Percentiles rank a stretch among this genome's conserved stretches.
Evolutionary conservation across 495 filamentous ascomycete genomes (phyloP).

Genomic region (Aeminium ludgeri): DNA sequence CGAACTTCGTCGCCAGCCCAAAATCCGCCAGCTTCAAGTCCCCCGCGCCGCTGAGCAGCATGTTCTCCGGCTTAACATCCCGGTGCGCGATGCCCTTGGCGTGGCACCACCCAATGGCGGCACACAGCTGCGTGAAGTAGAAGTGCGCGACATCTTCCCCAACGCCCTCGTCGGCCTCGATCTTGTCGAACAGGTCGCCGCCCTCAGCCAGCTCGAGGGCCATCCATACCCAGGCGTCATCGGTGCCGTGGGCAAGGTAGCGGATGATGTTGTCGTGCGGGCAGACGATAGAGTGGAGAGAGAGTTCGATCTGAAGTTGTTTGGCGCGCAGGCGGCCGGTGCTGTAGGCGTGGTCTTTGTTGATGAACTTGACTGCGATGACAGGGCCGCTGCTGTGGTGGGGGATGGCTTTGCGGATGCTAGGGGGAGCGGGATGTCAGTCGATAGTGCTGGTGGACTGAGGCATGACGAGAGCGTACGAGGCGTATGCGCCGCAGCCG

Average conservation of each 20-base stretch:
- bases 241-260: slow-evolving; percentile 76
- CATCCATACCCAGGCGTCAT: slow-evolving; percentile 88
- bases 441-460: background rate
- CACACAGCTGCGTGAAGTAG: slow-evolving; percentile 85
- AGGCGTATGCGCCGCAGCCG: slow-evolving; percentile 90
- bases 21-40: slow-evolving; percentile 96
- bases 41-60: slow-evolving; percentile 47
- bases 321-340: slow-evolving; percentile 77
- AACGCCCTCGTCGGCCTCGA: slow-evolving; percentile 89
- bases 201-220: slow-evolving; percentile 95
- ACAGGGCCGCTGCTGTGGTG: slow-evolving; percentile 49
- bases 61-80: slow-evolving; percentile 31
- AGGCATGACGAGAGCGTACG: too few relatives aligned
- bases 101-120: slow-evolving; percentile 87
- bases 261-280: slow-evolving; percentile 86
- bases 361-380: slow-evolving; percentile 96
- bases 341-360: slow-evolving; percentile 81
- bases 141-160: slow-evolving; percentile 85
- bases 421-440: slow-evolving; percentile 22
- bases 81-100: slow-evolving; percentile 35
- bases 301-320: slow-evolving; percentile 77
- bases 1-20: slow-evolving; percentile 58
- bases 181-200: slow-evolving; percentile 97
- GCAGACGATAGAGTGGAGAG: slow-evolving; percentile 69
- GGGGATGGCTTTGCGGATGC: slow-evolving; percentile 86